These are phyloP conservation scores for Chrysopogon serrulatus DNA, from an alignment of 176 grass and related monocot species.

Conservation along the genomic window DNA sequence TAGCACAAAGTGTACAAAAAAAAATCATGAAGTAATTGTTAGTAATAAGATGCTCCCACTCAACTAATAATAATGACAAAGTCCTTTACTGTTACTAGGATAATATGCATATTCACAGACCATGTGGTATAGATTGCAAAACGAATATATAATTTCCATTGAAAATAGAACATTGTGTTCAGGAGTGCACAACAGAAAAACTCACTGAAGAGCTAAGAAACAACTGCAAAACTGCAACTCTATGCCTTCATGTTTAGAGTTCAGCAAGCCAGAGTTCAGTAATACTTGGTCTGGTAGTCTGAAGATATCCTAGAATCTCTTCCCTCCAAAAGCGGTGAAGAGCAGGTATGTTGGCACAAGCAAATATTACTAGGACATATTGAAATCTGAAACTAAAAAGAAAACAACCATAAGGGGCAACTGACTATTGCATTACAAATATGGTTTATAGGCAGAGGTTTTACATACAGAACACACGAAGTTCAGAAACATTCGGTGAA, in stretches of 20 bases:
- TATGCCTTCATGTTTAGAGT: constrained; percentile 15
- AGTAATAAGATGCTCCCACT: no score
- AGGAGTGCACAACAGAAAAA: neutral
- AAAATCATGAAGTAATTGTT: no score
- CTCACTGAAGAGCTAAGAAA: neutral
- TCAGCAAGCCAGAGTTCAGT: constrained; percentile 26
- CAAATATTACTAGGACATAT: no score
- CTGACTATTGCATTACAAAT: no score
- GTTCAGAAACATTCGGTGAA: no score
- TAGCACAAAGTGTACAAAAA: neutral
- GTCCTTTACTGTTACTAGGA: neutral
- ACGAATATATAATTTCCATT: neutral
- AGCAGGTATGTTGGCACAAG: no score
- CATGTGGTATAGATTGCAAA: neutral
- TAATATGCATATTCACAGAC: neutral
- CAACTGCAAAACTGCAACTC: neutral
- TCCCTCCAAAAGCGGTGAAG: constrained; percentile 21
- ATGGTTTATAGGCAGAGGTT: no score
- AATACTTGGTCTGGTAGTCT: constrained; percentile 25
- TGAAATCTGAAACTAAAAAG: no score
- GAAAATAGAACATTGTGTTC: neutral
- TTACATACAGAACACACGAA: no score
- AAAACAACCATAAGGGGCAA: no score
- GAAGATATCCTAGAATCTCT: constrained; percentile 39
- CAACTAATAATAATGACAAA: neutral